Evolutionary conservation across 2,329 filamentous ascomycete species (phyloP).

Genomic region (Coniella vitis): DNA sequence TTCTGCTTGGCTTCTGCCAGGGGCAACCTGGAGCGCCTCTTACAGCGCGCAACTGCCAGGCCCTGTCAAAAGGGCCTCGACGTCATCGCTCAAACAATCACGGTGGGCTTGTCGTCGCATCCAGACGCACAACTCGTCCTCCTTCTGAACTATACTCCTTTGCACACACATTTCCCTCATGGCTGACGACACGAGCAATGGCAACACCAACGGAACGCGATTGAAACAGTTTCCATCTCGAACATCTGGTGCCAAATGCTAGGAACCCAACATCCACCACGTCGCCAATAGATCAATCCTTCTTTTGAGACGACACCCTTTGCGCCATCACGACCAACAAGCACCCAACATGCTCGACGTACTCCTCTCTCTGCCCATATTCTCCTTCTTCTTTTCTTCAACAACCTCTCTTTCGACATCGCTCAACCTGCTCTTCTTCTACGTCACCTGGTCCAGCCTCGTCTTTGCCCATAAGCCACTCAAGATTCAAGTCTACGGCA

Average conservation of each 20-base stretch:
- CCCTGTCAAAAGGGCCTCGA: neutral
- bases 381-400: slow-evolving; percentile 59
- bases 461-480: slow-evolving; percentile 70
- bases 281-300: too few species aligned
- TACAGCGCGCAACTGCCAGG: neutral
- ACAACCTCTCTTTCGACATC: slow-evolving; percentile 68
- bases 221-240: too few species aligned
- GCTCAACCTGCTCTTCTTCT: slow-evolving; percentile 82
- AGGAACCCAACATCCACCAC: too few species aligned
- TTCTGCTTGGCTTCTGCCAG: too few species aligned
- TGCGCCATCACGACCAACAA: neutral
- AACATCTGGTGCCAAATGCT: too few species aligned
- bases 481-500: slow-evolving; percentile 67
- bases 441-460: slow-evolving; percentile 81
- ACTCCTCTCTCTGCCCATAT: slow-evolving; percentile 64
- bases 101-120: neutral
- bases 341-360: slow-evolving; percentile 46
- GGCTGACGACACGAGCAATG: too few species aligned
- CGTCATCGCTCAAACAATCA: neutral
- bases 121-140: neutral
- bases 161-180: too few species aligned
- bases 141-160: too few species aligned
- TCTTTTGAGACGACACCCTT: too few species aligned
- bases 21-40: too few species aligned
- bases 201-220: too few species aligned